Evolutionary conservation across 768 basidiomycete species (phyloP).

Genomic region (Kockovaella imperatae): DNA sequence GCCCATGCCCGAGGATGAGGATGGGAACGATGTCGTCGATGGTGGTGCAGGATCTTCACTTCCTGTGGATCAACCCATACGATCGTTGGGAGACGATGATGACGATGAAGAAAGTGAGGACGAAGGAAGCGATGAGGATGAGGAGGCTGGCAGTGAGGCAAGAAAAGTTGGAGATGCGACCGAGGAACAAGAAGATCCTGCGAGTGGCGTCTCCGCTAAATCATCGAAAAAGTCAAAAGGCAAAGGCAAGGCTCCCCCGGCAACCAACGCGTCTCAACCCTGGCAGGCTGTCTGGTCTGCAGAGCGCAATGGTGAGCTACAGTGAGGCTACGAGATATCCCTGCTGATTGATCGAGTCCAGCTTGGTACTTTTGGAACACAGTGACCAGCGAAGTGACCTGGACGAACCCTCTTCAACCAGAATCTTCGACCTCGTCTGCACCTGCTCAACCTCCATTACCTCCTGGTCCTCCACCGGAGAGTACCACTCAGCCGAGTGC

Average conservation of each 20-base stretch:
- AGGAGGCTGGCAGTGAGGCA: neutral
- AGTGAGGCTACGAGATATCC: neutral
- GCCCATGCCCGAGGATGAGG: neutral
- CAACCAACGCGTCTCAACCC: slow-evolving; percentile 16
- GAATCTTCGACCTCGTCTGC: slow-evolving; percentile 5
- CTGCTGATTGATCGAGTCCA: slow-evolving; percentile 5
- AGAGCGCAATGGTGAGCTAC: slow-evolving; percentile 37
- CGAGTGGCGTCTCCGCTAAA: slow-evolving; percentile 19
- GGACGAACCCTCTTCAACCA: slow-evolving; percentile 41
- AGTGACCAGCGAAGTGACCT: slow-evolving; percentile 37
- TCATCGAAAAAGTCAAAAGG: slow-evolving; percentile 14
- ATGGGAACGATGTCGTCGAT: neutral
- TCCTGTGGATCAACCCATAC: slow-evolving; percentile 14
- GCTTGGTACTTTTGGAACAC: slow-evolving; percentile 45
- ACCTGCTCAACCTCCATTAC: neutral
- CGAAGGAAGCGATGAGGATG: slow-evolving; percentile 5
- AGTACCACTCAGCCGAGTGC: neutral
- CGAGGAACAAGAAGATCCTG: slow-evolving; percentile 21
- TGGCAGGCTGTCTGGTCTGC: slow-evolving; percentile 45
- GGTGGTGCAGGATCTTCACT: no score
- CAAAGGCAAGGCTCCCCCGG: slow-evolving; percentile 20
- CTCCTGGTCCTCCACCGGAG: slow-evolving; percentile 1
- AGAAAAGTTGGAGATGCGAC: slow-evolving; percentile 11
- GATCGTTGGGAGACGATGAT: slow-evolving; percentile 13
- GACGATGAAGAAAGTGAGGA: slow-evolving; percentile 14